A percentile compares a stretch with the other conserved stretches of the same genome.
These are phyloP conservation scores for Sporisorium reilianum DNA, from an alignment of 1,284 basidiomycete genomes.

Conservation along the genomic window DNA sequence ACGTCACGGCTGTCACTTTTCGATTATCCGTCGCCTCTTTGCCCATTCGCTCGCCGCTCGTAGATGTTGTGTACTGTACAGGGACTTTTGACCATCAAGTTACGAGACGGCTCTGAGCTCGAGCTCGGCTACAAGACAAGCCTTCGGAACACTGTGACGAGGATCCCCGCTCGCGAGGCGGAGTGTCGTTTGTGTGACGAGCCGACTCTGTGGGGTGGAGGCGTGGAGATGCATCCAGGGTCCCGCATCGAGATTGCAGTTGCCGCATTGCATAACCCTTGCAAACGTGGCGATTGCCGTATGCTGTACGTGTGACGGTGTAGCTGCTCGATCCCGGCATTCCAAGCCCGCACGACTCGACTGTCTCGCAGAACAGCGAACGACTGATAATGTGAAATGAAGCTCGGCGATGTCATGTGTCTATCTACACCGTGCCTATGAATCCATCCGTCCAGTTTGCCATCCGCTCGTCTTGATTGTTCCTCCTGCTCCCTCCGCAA, in stretches of 20 bases:
- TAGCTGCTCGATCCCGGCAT: too few relatives aligned
- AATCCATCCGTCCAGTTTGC: background rate
- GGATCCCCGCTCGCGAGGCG: background rate
- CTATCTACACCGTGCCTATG: background rate
- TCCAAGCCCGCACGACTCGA: background rate
- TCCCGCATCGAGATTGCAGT: conserved; percentile 7
- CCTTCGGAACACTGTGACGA: background rate
- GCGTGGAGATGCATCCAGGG: conserved; percentile 2
- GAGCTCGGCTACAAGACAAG: background rate
- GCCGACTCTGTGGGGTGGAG: background rate
- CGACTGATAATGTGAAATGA: background rate
- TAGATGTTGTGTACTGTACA: conserved; percentile 12
- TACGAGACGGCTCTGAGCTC: background rate
- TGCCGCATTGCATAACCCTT: conserved; percentile 4
- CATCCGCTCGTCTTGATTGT: background rate
- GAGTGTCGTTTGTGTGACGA: background rate
- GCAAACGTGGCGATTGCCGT: conserved; percentile 10
- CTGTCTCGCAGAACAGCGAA: background rate
- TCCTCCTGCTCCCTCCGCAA: background rate
- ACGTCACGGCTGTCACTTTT: conserved; percentile 30
- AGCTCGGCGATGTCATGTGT: background rate
- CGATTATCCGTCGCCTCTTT: conserved; percentile 1
- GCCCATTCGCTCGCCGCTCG: background rate
- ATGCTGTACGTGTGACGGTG: background rate
- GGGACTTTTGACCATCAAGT: background rate